phyloP scores from a whole-genome alignment of 1,139 yeast genomes.

The Scheffersomyces quercinus region DNA sequence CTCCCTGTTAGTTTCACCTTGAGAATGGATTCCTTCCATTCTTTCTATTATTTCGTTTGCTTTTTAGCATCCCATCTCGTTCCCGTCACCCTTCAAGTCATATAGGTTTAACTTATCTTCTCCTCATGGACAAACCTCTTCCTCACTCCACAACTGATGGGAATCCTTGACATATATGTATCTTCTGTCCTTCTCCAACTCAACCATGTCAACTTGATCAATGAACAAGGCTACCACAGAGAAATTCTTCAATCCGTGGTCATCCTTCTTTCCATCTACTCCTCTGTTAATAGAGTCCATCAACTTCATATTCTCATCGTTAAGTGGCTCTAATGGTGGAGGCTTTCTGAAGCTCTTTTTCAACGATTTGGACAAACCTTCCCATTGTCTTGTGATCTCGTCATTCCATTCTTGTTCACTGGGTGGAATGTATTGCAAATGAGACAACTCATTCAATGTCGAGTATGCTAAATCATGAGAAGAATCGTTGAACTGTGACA shows the following conservation, averaged over 20 bases:
- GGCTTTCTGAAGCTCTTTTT: conserved; percentile 74
- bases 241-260: conserved; percentile 67
- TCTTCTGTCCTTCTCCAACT: conserved; percentile 59
- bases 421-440: conserved; percentile 46
- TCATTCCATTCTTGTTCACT: conserved; percentile 61
- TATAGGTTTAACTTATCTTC: too few species aligned
- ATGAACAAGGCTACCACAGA: conserved; percentile 69
- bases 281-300: conserved; percentile 77
- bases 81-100: too few species aligned
- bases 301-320: conserved; percentile 54
- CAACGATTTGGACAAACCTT: conserved; percentile 51
- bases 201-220: conserved; percentile 71
- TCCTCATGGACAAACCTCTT: conserved; percentile 69
- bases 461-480: conserved; percentile 29
- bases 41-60: too few species aligned
- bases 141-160: conserved; percentile 70
- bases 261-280: conserved; percentile 78
- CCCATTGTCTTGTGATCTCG: conserved; percentile 70
- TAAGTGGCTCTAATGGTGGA: conserved; percentile 60
- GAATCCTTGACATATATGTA: conserved; percentile 53
- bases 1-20: too few species aligned
- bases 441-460: conserved; percentile 26
- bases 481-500: conserved; percentile 9
- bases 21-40: too few species aligned
- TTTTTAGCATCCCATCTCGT: too few species aligned